These are phyloP conservation scores for Eragrostis tef DNA, from an alignment of 202 grass and related monocot genomes.

Conservation along the genomic window DNA sequence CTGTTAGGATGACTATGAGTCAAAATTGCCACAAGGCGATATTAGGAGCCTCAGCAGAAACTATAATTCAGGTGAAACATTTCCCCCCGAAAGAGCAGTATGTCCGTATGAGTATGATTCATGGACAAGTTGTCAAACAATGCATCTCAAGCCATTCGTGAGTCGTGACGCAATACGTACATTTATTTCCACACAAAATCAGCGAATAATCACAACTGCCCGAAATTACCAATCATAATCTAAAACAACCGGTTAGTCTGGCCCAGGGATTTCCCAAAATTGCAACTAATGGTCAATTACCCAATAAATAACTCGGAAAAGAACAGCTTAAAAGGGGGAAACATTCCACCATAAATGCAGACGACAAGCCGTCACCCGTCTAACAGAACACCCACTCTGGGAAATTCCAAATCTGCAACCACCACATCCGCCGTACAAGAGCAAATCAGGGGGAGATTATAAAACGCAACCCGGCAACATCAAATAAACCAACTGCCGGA, in stretches of 20 bases:
- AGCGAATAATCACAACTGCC: not conserved
- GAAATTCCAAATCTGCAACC: conserved; percentile 40
- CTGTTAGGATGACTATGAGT: not conserved
- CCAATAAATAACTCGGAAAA: conserved; percentile 17
- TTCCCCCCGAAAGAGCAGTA: not conserved
- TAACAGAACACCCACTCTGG: conserved; percentile 24
- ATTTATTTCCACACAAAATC: not conserved
- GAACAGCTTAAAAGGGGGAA: conserved; percentile 30
- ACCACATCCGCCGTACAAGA: not conserved
- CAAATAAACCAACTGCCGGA: not conserved
- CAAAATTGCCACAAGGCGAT: not conserved
- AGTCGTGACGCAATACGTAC: not conserved
- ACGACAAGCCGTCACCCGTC: conserved; percentile 21
- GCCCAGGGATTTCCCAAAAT: not conserved
- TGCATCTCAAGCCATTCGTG: not conserved
- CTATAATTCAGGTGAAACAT: not conserved
- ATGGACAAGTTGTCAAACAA: not conserved
- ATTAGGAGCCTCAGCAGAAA: not conserved
- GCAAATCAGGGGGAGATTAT: not conserved
- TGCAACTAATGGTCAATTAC: not conserved
- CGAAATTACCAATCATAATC: conserved; percentile 24
- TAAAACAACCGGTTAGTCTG: not conserved
- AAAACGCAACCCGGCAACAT: not conserved
- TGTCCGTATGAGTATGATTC: not conserved
- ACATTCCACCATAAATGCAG: conserved; percentile 52